A percentile compares a stretch with the other conserved stretches of the same genome.
phyloP scores from a whole-genome alignment of 164 flowering plant species.

The Piper longum region DNA sequence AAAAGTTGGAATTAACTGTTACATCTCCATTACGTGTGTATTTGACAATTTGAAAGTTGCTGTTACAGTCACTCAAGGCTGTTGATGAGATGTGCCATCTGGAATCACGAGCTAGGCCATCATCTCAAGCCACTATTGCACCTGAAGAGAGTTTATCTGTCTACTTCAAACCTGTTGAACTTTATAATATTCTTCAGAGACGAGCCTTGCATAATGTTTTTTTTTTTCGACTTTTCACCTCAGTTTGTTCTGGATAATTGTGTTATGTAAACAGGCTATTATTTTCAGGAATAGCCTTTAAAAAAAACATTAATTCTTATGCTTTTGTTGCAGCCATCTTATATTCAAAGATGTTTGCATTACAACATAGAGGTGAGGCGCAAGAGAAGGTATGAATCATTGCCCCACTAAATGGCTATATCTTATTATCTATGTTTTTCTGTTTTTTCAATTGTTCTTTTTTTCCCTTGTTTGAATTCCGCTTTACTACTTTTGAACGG shows the following conservation, averaged over 20 bases:
- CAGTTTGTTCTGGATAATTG: neutral
- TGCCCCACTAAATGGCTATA: neutral
- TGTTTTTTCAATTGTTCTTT: neutral
- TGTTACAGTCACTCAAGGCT: conserved; percentile 22
- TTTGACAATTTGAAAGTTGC: neutral
- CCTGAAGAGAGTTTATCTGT: conserved; percentile 80
- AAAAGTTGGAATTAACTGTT: neutral
- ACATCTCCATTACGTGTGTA: neutral
- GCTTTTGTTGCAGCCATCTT: conserved; percentile 46
- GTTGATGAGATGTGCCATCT: conserved; percentile 61
- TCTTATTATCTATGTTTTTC: too few species aligned
- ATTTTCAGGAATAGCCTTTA: neutral
- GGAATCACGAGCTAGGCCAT: conserved; percentile 50
- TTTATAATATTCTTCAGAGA: conserved; percentile 89
- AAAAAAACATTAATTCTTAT: neutral
- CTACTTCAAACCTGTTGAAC: conserved; percentile 95
- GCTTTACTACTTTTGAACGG: neutral
- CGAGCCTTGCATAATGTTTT: conserved; percentile 63
- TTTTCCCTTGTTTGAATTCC: neutral
- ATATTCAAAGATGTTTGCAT: conserved; percentile 71
- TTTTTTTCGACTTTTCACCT: too few species aligned
- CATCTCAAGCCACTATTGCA: conserved; percentile 65
- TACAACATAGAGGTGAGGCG: conserved; percentile 72
- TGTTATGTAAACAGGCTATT: neutral
- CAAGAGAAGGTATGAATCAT: conserved; percentile 36